Evolutionary conservation across 116 monocot species (phyloP).

Genomic region (Cymodocea nodosa): DNA sequence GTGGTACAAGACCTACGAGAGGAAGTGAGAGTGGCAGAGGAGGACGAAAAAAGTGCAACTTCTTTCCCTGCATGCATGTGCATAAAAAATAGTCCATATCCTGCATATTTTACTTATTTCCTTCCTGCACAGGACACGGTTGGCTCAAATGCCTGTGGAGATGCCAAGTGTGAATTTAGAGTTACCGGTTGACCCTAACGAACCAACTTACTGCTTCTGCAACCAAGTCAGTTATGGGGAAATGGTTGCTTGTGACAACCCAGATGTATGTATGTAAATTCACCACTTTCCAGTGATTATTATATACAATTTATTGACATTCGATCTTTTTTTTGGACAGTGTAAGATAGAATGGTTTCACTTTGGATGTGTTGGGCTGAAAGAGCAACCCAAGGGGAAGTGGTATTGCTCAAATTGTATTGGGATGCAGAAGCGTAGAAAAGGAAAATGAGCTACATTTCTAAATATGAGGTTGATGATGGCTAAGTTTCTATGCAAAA

Average conservation of each 20-base stretch:
- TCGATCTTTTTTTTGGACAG: conserved; percentile 21
- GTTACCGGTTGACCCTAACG: conserved; percentile 92
- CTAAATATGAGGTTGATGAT: neutral
- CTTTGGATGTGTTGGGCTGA: conserved; percentile 82
- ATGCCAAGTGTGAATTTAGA: conserved; percentile 54
- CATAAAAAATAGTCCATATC: neutral
- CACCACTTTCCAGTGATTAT: neutral
- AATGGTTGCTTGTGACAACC: conserved; percentile 96
- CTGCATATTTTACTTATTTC: neutral
- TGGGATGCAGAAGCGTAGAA: conserved; percentile 48
- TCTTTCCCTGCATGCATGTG: neutral
- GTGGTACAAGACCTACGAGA: conserved; percentile 34
- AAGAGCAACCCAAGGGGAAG: conserved; percentile 94
- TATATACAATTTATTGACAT: neutral
- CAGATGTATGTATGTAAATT: conserved; percentile 33
- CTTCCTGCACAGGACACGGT: conserved; percentile 19
- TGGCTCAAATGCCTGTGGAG: conserved; percentile 12
- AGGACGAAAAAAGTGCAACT: conserved; percentile 68
- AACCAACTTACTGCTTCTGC: conserved; percentile 95
- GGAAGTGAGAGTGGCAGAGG: conserved; percentile 49
- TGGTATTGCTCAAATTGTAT: conserved; percentile 83
- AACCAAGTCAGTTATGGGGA: conserved; percentile 97
- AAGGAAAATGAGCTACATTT: conserved; percentile 8
- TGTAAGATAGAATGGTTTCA: conserved; percentile 99
- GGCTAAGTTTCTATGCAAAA: too few relatives aligned